Base-by-base conservation (phyloP, 371 early-diverging fungal genomes). In the Mucor racemosus region DNA sequence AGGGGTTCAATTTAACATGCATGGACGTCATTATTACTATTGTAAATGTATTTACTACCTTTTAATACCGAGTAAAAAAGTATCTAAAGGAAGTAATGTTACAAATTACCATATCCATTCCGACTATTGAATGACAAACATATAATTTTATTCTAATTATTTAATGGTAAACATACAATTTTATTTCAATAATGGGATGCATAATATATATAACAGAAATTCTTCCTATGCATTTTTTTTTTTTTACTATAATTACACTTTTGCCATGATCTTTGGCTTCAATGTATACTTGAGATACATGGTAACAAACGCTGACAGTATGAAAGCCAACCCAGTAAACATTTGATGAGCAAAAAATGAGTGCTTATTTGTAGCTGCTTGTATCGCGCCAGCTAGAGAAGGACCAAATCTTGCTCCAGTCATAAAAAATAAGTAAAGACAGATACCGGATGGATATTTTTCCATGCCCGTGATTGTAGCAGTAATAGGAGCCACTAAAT, bases 401-500 rank as follows among this genome's bases (percentile, higher is more conserved):
- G 79, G 77, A 6, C 82, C 76, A 50, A 72, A 77, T 2, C 74
- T 66, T 14, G 77, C 68, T 4, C 69, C 58, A 11, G 70, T 71
- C 54, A 76, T 76, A 41, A 65, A 68, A 19, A 81, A 64, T n/a
- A 81, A 21, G 15, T 77, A 67, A 3, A 78, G 50, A 8, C 75
- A 74, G 9, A 81, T 41, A 33, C 73, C 82, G 6, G 82, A 77
- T 14, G 82, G 73, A 36, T 71, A 81, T 34, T 66, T 71, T 21
- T 79, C 76, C 70, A 73, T 72, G 5, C 79, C 79, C 19, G 72
- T 50, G 38, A 81, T 81, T 6, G 55, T 35, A 0, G 69, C 76
- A 17, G 82, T 79, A 36, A 81, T 79, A 11, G 82, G 78, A 0
- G 82, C 75, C 57, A 81, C 72, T 61, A 68, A 15, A 65, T 26